Base-by-base conservation (phyloP, 352 stramenopile genomes). In the Phytophthora citricola region DNA sequence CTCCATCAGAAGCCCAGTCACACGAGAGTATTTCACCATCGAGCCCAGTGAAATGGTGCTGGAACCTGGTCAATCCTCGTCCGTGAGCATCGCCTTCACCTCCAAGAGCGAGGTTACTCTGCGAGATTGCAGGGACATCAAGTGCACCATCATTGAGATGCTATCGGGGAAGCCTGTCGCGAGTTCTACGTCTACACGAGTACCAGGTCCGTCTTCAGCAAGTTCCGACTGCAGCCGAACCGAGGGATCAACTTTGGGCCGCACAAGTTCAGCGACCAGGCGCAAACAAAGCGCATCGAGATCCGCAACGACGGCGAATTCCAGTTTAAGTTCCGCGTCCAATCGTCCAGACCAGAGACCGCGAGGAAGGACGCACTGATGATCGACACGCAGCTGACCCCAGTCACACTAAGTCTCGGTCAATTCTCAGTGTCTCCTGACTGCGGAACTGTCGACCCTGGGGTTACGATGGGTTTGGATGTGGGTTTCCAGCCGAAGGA, bases 221-320 rank as follows among this genome's bases (percentile, higher is more conserved):
- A 82, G 29, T 96, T 93, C 49, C 84, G 89, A 7, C 62, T 98
- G 2, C 91, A 97, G 64, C 96, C 95, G 11, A 87, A 85, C 32
- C 81, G 89, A 26, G 94, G 95, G 0, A 85, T 98, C 39, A 97
- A 96, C 63, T 98, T 98, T 69, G 96, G 95, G 1, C 85, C 94
- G 4, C 69, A 98, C 56, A 94, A 90, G 52, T 98, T 94, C 69
- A 97, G 85, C 49, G 90, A 96, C 17, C 75, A 73, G 22, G 66
- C 79, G 2, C 90, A 91, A 57, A 73, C 71, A 1, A 95, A 93
- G 45, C 74, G 76, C 6, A 76, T 98, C 12, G 92, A 98, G 64
- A 83, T 99, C 44, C 87, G 86, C 44, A 99, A 99, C 61, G 95
- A 98, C 49, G 91, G 95, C 17, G 81, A 93, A 22, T 99, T 99